These are phyloP conservation scores for Fusarium robinianum DNA, from an alignment of 2,329 filamentous ascomycete species.

Conservation along the genomic window DNA sequence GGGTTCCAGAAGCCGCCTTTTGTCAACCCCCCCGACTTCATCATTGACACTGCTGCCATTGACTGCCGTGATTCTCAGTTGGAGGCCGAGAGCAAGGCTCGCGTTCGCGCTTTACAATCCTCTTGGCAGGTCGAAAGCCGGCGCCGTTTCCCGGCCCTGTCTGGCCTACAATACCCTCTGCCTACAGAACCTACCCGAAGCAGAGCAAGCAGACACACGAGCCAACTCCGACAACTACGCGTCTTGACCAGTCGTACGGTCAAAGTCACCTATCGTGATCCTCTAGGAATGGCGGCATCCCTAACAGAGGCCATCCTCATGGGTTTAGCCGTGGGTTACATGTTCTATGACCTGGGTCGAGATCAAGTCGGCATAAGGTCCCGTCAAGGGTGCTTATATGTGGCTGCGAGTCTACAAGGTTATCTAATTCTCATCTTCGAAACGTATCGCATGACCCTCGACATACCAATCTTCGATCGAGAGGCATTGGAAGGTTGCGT, in stretches of 20 bases:
- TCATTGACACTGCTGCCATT: constrained; percentile 73
- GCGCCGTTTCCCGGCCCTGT: constrained; percentile 27
- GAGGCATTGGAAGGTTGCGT: constrained; percentile 74
- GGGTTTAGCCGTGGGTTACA: constrained; percentile 72
- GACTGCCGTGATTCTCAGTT: constrained; percentile 69
- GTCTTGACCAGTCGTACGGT: constrained; percentile 70
- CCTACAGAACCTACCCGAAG: constrained; percentile 3
- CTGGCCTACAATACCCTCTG: neutral
- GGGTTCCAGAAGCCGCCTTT: constrained; percentile 68
- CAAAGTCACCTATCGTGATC: constrained; percentile 71
- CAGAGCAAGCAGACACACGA: constrained; percentile 47
- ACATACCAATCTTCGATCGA: constrained; percentile 76
- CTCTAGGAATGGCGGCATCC: constrained; percentile 73
- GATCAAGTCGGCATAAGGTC: constrained; percentile 72
- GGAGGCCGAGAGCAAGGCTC: constrained; percentile 59
- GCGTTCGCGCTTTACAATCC: constrained; percentile 62
- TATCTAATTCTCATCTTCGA: constrained; percentile 77
- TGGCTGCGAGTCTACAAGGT: constrained; percentile 69
- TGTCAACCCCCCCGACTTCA: constrained; percentile 74
- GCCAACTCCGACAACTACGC: constrained; percentile 63
- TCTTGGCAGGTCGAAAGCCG: constrained; percentile 57
- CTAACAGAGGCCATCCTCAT: constrained; percentile 70
- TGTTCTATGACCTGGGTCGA: constrained; percentile 67
- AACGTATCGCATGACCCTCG: constrained; percentile 71
- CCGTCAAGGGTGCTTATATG: constrained; percentile 73